Conservation (phyloP, 2,329 filamentous ascomycete genomes). For the Epichloe glyceriae region DNA sequence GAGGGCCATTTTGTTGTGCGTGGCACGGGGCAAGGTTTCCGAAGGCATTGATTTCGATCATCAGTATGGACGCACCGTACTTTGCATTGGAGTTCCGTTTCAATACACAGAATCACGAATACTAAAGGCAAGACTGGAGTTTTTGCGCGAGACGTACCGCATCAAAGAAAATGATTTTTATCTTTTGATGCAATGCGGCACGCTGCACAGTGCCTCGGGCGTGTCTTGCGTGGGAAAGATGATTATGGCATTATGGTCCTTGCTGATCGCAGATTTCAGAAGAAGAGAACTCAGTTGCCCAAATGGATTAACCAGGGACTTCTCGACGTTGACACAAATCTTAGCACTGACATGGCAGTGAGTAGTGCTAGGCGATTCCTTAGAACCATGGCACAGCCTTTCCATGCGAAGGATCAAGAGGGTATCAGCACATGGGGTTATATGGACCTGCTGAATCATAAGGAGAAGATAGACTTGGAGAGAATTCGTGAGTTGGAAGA, state of each 20-base stretch:
- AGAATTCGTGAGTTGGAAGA: constrained; percentile 50
- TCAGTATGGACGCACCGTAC: constrained; percentile 88
- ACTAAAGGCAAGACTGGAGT: constrained; percentile 87
- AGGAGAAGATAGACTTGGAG: constrained; percentile 61
- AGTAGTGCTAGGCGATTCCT: constrained; percentile 82
- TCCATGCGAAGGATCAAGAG: constrained; percentile 70
- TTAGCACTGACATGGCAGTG: constrained; percentile 92
- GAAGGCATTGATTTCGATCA: constrained; percentile 99
- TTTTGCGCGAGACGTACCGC: constrained; percentile 90
- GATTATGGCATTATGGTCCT: constrained; percentile 99
- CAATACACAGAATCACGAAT: constrained; percentile 98
- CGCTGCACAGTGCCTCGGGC: constrained; percentile 88
- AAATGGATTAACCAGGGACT: constrained; percentile 94
- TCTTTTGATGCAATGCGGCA: constrained; percentile 99
- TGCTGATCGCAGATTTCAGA: constrained; percentile 84
- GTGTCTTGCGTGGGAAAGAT: constrained; percentile 89
- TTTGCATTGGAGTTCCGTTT: constrained; percentile 95
- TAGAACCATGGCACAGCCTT: constrained; percentile 83
- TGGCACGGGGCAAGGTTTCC: constrained; percentile 91
- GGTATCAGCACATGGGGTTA: constrained; percentile 88
- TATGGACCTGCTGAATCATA: constrained; percentile 63
- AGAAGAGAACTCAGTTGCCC: constrained; percentile 79
- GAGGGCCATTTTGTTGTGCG: constrained; percentile 84
- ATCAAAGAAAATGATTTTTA: constrained; percentile 96
- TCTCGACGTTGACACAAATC: constrained; percentile 70